phyloP scores from a whole-genome alignment of 495 filamentous ascomycete genomes.

The Neurospora sp. region DNA sequence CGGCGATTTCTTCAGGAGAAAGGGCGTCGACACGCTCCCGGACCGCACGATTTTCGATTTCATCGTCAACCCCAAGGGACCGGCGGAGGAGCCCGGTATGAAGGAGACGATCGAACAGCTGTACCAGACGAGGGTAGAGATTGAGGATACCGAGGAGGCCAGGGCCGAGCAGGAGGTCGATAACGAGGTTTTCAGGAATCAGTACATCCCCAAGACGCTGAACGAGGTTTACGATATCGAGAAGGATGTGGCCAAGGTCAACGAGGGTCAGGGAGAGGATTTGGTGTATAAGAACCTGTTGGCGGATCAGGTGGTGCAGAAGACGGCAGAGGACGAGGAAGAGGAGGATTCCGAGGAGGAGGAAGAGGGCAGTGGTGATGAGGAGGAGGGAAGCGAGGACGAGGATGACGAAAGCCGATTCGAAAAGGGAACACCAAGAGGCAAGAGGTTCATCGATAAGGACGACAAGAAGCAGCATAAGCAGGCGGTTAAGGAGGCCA shows the following conservation, averaged over 20 bases:
- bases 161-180: conserved; percentile 54
- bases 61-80: conserved; percentile 50
- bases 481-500: conserved; percentile 83
- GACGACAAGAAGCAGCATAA: conserved; percentile 85
- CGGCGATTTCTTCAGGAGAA: conserved; percentile 77
- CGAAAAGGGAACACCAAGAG: conserved; percentile 60
- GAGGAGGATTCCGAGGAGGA: conserved; percentile 27
- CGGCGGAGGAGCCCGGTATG: conserved; percentile 36
- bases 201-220: conserved; percentile 88
- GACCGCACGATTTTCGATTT: conserved; percentile 73
- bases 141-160: conserved; percentile 33
- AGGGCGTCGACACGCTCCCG: conserved; percentile 66
- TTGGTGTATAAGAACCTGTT: conserved; percentile 76
- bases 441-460: conserved; percentile 87
- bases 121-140: conserved; percentile 25
- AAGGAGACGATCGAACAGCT: conserved; percentile 34
- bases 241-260: conserved; percentile 70
- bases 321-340: conserved; percentile 29
- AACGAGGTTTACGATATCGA: conserved; percentile 95
- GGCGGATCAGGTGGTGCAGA: conserved; percentile 50
- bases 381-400: conserved; percentile 9
- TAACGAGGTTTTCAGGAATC: conserved; percentile 84
- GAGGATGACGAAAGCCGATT: conserved; percentile 41
- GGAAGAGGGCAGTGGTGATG: conserved; percentile 39
- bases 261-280: conserved; percentile 56